Evolutionary conservation across 306 rosid species (phyloP), one percentile per base, ranked within the genome.

Genomic region (Coriaria nepalensis): DNA sequence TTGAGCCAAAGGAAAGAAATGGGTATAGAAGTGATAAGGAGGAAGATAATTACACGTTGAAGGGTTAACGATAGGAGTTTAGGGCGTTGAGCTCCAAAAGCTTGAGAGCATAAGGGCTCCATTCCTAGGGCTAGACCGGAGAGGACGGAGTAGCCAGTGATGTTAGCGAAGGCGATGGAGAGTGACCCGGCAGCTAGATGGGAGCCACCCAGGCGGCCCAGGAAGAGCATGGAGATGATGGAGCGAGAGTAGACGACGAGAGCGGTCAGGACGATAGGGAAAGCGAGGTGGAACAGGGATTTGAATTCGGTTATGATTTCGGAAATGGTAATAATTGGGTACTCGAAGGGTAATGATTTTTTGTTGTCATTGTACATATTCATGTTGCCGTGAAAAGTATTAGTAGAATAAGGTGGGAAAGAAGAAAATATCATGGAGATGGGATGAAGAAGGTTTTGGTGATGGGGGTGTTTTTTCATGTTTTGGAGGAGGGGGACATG

Each of bases 101-200:
- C 95, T 53, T 90, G 98, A 2, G 95, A 81, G 6, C 98, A 90
- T 2, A 90, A 85, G 0, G 98, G 95, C 51, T 85, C 95, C 98
- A 90, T 85, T 0, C 98, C 98, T 0, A 85, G 52, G 43, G 98
- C 77, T 0, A 90, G 55, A 2, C 98, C 98, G 0, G 94, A 77
- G 43, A 90, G 82, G 1, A 90, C 85, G 0, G 95, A 90, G 53
- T 90, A 84, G 9, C 92, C 94, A 0, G 85, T 90, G 59, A 90
- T 90, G 70, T 90, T 90, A 2, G 94, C 98, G n/a, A 81, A 85
- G 11, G 98, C 98, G 29, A 90, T 90, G 58, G 95, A 92, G 0
- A 90, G 29, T 0, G 95, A 81, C 0, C 98, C 94, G 0, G 83
- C 84, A 5, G 95, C 98, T 0, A 90, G 92, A 15, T 82, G 60